Evolutionary conservation across 768 basidiomycete species (phyloP).

Genomic region (Pleurotus tuber-regium): DNA sequence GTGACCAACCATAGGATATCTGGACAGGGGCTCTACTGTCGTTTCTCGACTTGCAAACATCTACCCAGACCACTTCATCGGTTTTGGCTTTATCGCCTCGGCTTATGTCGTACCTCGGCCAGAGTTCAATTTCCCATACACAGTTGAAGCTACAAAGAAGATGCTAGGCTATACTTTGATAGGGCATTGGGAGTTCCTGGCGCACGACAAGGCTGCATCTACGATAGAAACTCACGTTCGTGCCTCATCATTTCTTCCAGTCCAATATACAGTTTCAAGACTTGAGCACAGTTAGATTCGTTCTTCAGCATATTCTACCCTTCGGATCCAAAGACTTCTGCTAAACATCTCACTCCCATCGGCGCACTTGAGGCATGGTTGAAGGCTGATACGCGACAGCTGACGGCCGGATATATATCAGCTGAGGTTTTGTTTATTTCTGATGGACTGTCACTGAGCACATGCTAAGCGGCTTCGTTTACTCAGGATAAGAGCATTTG

Average conservation of each 20-base stretch:
- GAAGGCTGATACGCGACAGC: constrained; percentile 25
- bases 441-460: background rate
- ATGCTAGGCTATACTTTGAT: constrained; percentile 25
- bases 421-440: background rate
- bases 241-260: background rate
- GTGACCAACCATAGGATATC: background rate
- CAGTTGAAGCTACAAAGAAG: constrained; percentile 17
- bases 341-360: constrained; percentile 30
- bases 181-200: constrained; percentile 38
- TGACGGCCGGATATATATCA: constrained; percentile 14
- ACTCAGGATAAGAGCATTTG: constrained; percentile 22
- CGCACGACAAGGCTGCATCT: constrained; percentile 27
- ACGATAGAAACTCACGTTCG: constrained; percentile 35
- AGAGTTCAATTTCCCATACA: constrained; percentile 16
- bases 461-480: background rate
- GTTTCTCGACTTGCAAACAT: constrained; percentile 34
- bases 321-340: constrained; percentile 32
- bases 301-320: constrained; percentile 33
- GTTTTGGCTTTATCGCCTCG: constrained; percentile 35
- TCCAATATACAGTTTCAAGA: background rate
- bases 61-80: constrained; percentile 37
- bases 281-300: constrained; percentile 31
- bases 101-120: constrained; percentile 30
- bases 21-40: constrained; percentile 33
- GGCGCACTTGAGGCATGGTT: constrained; percentile 36